Base-by-base conservation (phyloP, 208 protist genomes). In the Crithidia thermophila region DNA sequence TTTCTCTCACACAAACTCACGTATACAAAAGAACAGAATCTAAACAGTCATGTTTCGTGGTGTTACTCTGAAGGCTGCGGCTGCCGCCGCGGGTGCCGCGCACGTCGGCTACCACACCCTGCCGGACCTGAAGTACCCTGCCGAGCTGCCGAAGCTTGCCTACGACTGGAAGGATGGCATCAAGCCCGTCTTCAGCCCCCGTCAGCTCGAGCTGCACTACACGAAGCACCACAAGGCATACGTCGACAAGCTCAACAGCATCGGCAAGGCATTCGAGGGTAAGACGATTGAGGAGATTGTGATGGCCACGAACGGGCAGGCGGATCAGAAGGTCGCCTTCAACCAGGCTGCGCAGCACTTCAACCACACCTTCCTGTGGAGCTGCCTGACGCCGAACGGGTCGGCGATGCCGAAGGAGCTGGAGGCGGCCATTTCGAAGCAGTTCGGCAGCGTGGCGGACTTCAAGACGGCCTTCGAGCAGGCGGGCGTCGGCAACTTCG, bases 301-400 rank as follows among this genome's bases (percentile, higher is more conserved):
- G 31, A 0, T 60, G 23, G 68, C 64, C 56, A 78, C 81, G 27
- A 76, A 34, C 67, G 71, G 76, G n/a, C 63, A 71, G 45, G 53
- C 58, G 1, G 77, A 85, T n/a, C 67, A 90, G 65, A 92, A 88
- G 69, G 88, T 90, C 11, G 70, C 87, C 55, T 96, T 94, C 73
- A 96, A 96, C 79, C 91, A 96, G 67, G 85, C 86, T 2, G 88
- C 91, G n/a, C 95, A 98, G 85, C 88, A 96, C 79, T 97, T 96
- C 74, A 98, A 98, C 75, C 94, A 98, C 78, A 85, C 78, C 34
- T 97, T 98, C 57, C 96, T 89, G 76, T 98, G 90, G 90, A 78
- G 85, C 37, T 95, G 85, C 78, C 53, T 96, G 45, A 77, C 66
- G 23, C 88, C 91, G 14, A 79, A 77, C 46, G 93, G 92, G 25